Conservation (phyloP, 805 yeast species). For the Candida parachauliodes region DNA sequence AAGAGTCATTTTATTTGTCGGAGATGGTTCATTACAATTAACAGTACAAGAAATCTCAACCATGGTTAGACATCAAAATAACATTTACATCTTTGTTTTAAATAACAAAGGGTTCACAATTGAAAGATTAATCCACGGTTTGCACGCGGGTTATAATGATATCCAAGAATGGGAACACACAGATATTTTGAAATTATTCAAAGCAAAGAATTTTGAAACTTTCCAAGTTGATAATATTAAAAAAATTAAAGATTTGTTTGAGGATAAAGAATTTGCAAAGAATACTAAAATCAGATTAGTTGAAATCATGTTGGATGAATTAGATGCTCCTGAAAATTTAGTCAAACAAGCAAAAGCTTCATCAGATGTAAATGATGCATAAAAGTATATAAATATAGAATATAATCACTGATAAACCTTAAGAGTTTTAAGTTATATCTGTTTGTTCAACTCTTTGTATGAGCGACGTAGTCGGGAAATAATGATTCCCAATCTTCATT, state of each 20-base stretch:
- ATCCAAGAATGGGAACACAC: slow-evolving; percentile 39
- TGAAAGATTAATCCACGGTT: slow-evolving; percentile 39
- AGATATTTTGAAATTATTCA: slow-evolving; percentile 29
- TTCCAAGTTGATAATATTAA: slow-evolving; percentile 21
- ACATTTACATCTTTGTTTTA: slow-evolving; percentile 36
- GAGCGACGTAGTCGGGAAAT: slow-evolving; percentile 44
- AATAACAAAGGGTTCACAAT: slow-evolving; percentile 40
- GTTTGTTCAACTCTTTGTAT: slow-evolving; percentile 16
- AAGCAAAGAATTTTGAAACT: slow-evolving; percentile 27
- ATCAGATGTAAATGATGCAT: slow-evolving; percentile 22
- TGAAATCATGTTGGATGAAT: slow-evolving; percentile 32
- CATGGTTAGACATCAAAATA: slow-evolving; percentile 31
- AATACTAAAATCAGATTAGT: slow-evolving; percentile 31
- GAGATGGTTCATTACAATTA: slow-evolving; percentile 41
- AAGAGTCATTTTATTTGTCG: slow-evolving; percentile 38
- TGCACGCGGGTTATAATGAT: slow-evolving; percentile 32
- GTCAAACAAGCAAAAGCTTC: slow-evolving; percentile 33
- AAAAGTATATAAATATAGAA: no score
- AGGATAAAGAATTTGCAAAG: slow-evolving; percentile 23
- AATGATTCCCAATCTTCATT: slow-evolving; percentile 49
- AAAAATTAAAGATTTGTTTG: slow-evolving; percentile 24
- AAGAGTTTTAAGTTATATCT: no score
- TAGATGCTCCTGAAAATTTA: slow-evolving; percentile 38
- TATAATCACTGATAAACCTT: no score
- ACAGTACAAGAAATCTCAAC: slow-evolving; percentile 40